Evolutionary conservation across 108 stramenopile species (phyloP).

Genomic region (Heterococcus sp.): DNA sequence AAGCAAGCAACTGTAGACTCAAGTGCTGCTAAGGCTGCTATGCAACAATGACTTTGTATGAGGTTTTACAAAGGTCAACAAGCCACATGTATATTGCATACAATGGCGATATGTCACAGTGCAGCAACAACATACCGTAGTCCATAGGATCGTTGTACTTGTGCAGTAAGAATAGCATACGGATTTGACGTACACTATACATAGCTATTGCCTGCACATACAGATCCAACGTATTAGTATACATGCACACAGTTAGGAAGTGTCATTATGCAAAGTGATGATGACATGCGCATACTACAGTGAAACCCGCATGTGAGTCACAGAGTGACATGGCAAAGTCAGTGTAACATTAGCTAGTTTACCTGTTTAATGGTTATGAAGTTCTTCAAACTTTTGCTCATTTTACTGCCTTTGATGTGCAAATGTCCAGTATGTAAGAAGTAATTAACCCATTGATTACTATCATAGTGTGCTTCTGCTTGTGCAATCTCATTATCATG

Average conservation of each 20-base stretch:
- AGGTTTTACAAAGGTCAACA: too few relatives aligned
- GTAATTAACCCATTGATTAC: constrained; percentile 81
- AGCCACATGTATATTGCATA: too few relatives aligned
- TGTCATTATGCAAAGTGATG: background rate
- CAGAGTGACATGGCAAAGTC: background rate
- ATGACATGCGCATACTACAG: background rate
- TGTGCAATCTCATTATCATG: constrained; percentile 99
- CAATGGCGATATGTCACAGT: too few relatives aligned
- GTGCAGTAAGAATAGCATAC: constrained; percentile 87
- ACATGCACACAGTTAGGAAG: background rate
- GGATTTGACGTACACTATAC: constrained; percentile 51
- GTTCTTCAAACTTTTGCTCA: constrained; percentile 96
- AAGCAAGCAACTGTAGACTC: too few relatives aligned
- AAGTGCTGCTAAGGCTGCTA: too few relatives aligned
- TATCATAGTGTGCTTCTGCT: constrained; percentile 23
- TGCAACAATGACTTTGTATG: too few relatives aligned
- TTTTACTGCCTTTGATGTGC: constrained; percentile 93
- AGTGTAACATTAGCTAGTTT: constrained; percentile 2
- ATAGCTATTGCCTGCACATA: background rate
- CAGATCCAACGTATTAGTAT: background rate
- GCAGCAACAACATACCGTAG: too few relatives aligned
- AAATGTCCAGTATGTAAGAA: constrained; percentile 97
- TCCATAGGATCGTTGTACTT: constrained; percentile 91
- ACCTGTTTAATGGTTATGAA: constrained; percentile 77
- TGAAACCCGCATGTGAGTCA: background rate